Evolutionary conservation across 2,329 filamentous ascomycete genomes (phyloP).

Genomic region (Fusarium sp.): DNA sequence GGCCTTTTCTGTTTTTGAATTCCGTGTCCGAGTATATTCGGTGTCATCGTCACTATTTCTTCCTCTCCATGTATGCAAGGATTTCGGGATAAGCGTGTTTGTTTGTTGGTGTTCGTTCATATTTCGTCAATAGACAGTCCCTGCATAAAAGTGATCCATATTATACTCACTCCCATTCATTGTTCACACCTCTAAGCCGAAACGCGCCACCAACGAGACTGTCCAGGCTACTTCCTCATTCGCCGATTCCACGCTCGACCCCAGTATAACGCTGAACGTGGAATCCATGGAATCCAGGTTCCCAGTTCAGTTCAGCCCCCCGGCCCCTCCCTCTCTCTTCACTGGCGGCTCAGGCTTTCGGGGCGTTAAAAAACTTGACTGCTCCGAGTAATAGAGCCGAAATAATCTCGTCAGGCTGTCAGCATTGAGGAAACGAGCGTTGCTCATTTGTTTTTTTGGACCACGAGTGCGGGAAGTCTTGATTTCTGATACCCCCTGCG

Average conservation of each 20-base stretch:
- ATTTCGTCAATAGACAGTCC: constrained; percentile 5
- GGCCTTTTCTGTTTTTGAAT: neutral
- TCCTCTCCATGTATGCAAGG: neutral
- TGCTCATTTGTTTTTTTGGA: neutral
- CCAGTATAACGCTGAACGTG: constrained; percentile 5
- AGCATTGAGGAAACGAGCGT: neutral
- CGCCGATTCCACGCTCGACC: constrained; percentile 26
- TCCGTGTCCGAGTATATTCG: neutral
- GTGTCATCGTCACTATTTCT: neutral
- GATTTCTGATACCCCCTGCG: neutral
- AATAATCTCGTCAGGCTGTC: neutral
- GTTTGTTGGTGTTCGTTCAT: neutral
- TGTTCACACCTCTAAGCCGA: constrained; percentile 6
- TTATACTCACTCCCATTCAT: constrained; percentile 25
- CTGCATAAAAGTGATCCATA: constrained; percentile 15
- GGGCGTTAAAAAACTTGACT: neutral
- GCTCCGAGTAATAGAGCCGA: neutral
- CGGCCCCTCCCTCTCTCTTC: constrained; percentile 5
- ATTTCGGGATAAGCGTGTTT: neutral
- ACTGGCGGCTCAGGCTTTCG: neutral
- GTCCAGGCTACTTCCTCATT: constrained; percentile 2
- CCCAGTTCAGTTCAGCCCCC: constrained; percentile 14
- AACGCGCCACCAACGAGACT: constrained; percentile 35
- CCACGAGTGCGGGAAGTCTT: neutral
- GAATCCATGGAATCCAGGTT: constrained; percentile 22